Conservation (phyloP, 2,329 filamentous ascomycete species). For the Xylaria sp. region DNA sequence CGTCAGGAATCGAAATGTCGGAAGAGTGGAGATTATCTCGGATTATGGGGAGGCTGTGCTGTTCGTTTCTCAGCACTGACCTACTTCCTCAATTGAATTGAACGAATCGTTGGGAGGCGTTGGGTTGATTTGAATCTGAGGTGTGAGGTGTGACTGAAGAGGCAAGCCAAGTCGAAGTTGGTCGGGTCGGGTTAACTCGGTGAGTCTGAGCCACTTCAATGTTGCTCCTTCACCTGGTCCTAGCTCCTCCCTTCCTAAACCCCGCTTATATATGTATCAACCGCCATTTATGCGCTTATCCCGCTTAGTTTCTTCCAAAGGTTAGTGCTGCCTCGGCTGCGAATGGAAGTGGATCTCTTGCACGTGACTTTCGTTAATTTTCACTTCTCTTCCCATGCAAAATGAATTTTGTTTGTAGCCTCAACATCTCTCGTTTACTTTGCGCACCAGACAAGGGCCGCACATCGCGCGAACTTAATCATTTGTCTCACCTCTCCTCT, state of each 20-base stretch:
- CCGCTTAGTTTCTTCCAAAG: no score
- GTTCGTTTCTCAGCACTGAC: background rate
- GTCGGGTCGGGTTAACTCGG: background rate
- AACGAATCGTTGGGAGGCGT: background rate
- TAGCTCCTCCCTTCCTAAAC: background rate
- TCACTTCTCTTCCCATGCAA: no score
- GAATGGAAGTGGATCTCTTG: background rate
- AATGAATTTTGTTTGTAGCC: no score
- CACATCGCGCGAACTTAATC: background rate
- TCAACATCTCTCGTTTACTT: background rate
- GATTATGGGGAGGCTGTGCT: background rate
- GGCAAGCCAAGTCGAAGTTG: background rate
- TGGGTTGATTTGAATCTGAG: background rate
- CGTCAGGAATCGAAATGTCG: background rate
- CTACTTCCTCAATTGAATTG: constrained; percentile 7
- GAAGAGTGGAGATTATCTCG: constrained; percentile 1
- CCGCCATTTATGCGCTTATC: background rate
- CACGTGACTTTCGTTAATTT: constrained; percentile 8
- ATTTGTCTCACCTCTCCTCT: background rate
- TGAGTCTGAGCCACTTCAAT: constrained; percentile 8
- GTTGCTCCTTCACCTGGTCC: background rate
- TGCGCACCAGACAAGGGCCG: background rate
- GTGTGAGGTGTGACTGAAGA: background rate
- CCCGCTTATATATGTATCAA: no score
- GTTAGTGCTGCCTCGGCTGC: no score